Evolutionary conservation across 2,329 filamentous ascomycete genomes (phyloP).

Genomic region (Septoria petroselini): DNA sequence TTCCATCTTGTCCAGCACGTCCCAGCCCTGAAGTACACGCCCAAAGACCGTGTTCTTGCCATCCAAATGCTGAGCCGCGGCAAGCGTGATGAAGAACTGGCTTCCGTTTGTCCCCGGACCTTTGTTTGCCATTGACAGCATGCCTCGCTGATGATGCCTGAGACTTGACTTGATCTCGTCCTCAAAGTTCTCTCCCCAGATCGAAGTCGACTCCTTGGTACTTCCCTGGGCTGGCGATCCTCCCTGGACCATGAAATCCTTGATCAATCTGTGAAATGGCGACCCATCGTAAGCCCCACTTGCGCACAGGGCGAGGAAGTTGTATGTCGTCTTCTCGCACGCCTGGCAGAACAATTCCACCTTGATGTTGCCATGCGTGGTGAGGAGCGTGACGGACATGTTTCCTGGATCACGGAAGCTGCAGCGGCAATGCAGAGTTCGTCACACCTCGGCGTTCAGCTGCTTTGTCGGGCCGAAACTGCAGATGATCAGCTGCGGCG

Average conservation of each 20-base stretch:
- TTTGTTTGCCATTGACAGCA: conserved; percentile 94
- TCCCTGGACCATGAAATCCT: conserved; percentile 76
- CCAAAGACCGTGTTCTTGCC: conserved; percentile 84
- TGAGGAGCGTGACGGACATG: conserved; percentile 68
- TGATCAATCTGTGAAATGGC: conserved; percentile 76
- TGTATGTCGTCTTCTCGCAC: conserved; percentile 86
- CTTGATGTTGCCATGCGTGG: conserved; percentile 84
- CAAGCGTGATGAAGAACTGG: conserved; percentile 79
- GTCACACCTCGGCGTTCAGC: conserved; percentile 11
- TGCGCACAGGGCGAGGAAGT: conserved; percentile 83
- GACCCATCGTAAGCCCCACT: conserved; percentile 72
- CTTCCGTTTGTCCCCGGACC: conserved; percentile 91
- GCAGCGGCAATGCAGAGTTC: conserved; percentile 7
- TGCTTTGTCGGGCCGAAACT: conserved; percentile 3
- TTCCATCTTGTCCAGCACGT: conserved; percentile 69
- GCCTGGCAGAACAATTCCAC: conserved; percentile 94
- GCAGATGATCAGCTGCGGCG: neutral
- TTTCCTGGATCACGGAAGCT: neutral
- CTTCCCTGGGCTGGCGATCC: conserved; percentile 54
- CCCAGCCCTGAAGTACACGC: conserved; percentile 59
- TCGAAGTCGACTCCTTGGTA: conserved; percentile 55
- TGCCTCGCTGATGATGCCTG: conserved; percentile 85
- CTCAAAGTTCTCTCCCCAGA: conserved; percentile 70
- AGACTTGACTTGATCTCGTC: conserved; percentile 75
- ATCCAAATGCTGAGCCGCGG: conserved; percentile 74